These are phyloP conservation scores for Botrytis fabae DNA, from an alignment of 2,329 filamentous ascomycete genomes.

Conservation along the genomic window DNA sequence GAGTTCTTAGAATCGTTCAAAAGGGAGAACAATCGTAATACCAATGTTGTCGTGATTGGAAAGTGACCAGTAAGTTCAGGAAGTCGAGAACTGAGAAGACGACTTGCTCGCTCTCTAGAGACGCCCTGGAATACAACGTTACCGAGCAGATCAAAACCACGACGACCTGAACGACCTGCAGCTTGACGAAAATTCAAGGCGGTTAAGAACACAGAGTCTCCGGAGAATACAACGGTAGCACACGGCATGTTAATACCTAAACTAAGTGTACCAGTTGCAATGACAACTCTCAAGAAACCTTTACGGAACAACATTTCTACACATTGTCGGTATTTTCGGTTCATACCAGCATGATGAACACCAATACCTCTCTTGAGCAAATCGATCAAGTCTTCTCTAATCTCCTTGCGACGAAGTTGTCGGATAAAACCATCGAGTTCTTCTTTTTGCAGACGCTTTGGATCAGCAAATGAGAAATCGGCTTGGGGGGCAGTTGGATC, in stretches of 20 bases:
- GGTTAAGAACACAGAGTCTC: constrained; percentile 71
- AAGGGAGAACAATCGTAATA: constrained; percentile 67
- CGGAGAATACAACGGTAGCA: constrained; percentile 75
- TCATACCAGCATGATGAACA: constrained; percentile 79
- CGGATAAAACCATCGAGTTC: constrained; percentile 59
- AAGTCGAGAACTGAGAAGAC: constrained; percentile 70
- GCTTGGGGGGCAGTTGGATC: constrained; percentile 64
- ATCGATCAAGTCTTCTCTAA: constrained; percentile 55
- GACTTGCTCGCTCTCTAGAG: constrained; percentile 58
- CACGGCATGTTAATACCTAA: constrained; percentile 84
- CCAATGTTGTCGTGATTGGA: constrained; percentile 70
- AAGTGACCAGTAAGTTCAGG: constrained; percentile 78
- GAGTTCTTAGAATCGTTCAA: constrained; percentile 65
- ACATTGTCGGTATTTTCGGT: constrained; percentile 70
- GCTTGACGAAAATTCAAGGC: constrained; percentile 76
- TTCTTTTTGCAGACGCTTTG: constrained; percentile 55
- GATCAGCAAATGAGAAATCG: constrained; percentile 66
- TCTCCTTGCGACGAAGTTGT: constrained; percentile 52
- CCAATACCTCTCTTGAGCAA: constrained; percentile 68
- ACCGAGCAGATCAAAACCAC: constrained; percentile 77
- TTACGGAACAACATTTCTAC: constrained; percentile 75
- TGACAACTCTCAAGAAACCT: constrained; percentile 67
- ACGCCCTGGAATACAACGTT: constrained; percentile 79
- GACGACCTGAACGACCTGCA: constrained; percentile 73
- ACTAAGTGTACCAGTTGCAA: constrained; percentile 74